A percentile compares a stretch with the other conserved stretches of the same genome.
Conservation (phyloP, 2,329 filamentous ascomycete genomes). For the Penicillium sp. region DNA sequence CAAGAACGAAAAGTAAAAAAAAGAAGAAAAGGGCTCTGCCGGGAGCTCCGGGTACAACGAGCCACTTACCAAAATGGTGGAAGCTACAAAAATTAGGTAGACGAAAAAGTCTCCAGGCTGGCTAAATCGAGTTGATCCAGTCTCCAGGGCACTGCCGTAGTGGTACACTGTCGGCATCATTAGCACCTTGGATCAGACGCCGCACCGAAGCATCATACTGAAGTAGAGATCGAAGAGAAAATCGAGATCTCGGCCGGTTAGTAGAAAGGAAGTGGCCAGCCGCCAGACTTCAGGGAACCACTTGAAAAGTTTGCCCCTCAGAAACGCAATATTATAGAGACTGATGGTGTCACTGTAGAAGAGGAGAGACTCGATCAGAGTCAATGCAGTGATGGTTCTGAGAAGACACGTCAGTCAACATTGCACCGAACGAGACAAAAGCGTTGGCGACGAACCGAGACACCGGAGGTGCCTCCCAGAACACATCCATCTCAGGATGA, state of each 20-base stretch:
- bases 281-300: conserved; percentile 60
- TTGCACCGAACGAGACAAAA: conserved; percentile 28
- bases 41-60: conserved; percentile 18
- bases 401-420: conserved; percentile 40
- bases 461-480: conserved; percentile 63
- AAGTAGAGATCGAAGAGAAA: conserved; percentile 73
- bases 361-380: conserved; percentile 59
- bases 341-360: conserved; percentile 57
- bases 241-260: conserved; percentile 52
- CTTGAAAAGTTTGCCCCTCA: conserved; percentile 47
- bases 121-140: conserved; percentile 64
- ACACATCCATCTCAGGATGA: conserved; percentile 52
- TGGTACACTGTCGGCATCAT: conserved; percentile 57
- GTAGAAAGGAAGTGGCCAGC: conserved; percentile 54
- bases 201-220: conserved; percentile 42
- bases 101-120: conserved; percentile 73
- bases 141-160: conserved; percentile 72
- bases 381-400: conserved; percentile 64
- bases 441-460: conserved; percentile 51
- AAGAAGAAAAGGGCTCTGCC: conserved; percentile 13
- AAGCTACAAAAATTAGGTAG: conserved; percentile 70
- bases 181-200: conserved; percentile 26
- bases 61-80: conserved; percentile 71
- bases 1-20: conserved; percentile 20
- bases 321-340: conserved; percentile 52